These are phyloP conservation scores for Myxozyma mucilagina DNA, from an alignment of 805 yeast genomes.

Conservation along the genomic window DNA sequence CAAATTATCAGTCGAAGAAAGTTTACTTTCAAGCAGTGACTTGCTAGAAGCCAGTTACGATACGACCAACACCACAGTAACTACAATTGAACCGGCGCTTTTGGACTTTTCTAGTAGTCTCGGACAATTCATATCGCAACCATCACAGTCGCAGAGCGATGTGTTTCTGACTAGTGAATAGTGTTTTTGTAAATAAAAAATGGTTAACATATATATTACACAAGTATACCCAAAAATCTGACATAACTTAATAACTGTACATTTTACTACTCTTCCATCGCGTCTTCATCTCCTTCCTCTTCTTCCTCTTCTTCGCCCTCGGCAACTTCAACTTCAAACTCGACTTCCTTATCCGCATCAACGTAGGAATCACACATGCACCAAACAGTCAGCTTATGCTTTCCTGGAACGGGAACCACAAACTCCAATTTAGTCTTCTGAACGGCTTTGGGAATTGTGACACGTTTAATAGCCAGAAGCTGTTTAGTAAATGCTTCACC, in stretches of 20 bases:
- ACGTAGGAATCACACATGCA: conserved; percentile 86
- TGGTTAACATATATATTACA: not conserved
- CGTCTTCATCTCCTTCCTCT: conserved; percentile 29
- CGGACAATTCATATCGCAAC: not conserved
- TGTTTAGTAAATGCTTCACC: conserved; percentile 65
- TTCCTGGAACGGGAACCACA: conserved; percentile 60
- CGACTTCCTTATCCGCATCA: conserved; percentile 87
- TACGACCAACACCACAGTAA: not conserved
- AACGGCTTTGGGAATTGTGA: conserved; percentile 52
- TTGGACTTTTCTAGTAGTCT: not conserved
- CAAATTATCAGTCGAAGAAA: not conserved
- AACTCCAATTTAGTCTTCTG: conserved; percentile 58
- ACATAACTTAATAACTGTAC: not conserved
- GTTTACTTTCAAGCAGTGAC: not conserved
- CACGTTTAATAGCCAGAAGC: conserved; percentile 71
- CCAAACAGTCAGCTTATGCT: conserved; percentile 68
- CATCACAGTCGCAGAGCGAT: not conserved
- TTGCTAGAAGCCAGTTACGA: not conserved
- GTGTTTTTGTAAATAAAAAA: not conserved
- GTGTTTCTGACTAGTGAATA: not conserved
- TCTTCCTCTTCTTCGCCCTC: conserved; percentile 35
- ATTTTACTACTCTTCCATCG: conserved; percentile 1
- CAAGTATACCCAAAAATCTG: not conserved
- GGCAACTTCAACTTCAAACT: conserved; percentile 44
- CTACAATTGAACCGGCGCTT: not conserved